A percentile compares a stretch with the other conserved stretches of the same genome.
phyloP scores from a whole-genome alignment of 2,329 filamentous ascomycete genomes.

The Alternaria metachromatica region DNA sequence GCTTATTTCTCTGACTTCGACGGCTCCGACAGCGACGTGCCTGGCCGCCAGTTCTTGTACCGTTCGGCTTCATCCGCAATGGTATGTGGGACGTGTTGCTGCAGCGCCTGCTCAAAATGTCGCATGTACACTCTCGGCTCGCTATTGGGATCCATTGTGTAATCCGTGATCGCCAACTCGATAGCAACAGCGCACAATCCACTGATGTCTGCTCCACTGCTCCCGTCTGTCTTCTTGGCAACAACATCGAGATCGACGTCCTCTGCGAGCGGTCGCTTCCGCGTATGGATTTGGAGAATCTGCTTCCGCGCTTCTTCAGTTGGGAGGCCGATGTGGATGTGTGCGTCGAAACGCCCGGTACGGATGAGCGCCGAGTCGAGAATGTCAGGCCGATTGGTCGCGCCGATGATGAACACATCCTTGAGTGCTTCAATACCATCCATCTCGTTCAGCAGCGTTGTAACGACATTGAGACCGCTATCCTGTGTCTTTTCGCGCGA shows the following conservation, averaged over 20 bases:
- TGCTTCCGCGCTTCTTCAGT: conserved; percentile 74
- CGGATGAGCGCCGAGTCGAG: conserved; percentile 86
- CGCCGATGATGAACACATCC: conserved; percentile 85
- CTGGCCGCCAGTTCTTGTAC: conserved; percentile 51
- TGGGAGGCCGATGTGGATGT: conserved; percentile 86
- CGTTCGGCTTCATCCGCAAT: conserved; percentile 52
- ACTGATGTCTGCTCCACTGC: conserved; percentile 85
- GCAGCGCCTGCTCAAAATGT: conserved; percentile 57
- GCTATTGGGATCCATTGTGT: conserved; percentile 28
- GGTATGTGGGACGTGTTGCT: conserved; percentile 51
- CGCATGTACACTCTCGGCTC: conserved; percentile 49
- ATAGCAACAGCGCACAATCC: conserved; percentile 57
- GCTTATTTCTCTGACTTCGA: conserved; percentile 30
- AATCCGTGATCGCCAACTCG: conserved; percentile 44
- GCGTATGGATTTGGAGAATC: conserved; percentile 74
- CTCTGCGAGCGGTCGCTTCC: conserved; percentile 63
- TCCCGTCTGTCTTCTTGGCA: conserved; percentile 72
- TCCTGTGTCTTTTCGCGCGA: conserved; percentile 58
- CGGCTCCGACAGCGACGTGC: conserved; percentile 37
- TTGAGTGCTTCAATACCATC: conserved; percentile 88
- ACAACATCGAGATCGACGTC: conserved; percentile 72
- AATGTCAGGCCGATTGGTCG: conserved; percentile 87
- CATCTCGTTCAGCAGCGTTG: conserved; percentile 92
- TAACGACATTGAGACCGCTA: conserved; percentile 79
- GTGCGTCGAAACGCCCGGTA: conserved; percentile 82